Conservation (phyloP, 73 alveolate species). For the Symbiodinium pilosum region DNA sequence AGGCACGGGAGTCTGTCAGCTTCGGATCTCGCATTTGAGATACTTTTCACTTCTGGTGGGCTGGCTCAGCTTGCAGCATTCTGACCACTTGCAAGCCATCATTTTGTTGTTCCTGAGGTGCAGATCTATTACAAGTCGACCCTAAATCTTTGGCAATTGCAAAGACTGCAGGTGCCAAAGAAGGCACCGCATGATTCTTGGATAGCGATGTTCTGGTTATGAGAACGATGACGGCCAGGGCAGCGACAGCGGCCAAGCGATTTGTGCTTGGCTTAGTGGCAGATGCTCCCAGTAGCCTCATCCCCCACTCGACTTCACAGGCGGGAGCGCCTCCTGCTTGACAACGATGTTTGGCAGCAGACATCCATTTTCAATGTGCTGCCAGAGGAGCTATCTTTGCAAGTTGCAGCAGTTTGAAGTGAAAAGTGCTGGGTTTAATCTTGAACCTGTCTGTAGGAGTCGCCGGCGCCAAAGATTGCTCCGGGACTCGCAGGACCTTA, state of each 20-base stretch:
- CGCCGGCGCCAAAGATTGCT: not conserved
- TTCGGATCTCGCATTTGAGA: slow-evolving; percentile 54
- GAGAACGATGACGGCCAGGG: slow-evolving; percentile 7
- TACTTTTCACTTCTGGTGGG: slow-evolving; percentile 34
- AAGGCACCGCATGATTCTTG: not conserved
- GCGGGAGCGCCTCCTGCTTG: slow-evolving; percentile 28
- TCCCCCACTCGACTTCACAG: too few relatives aligned
- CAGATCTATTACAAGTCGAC: slow-evolving; percentile 65
- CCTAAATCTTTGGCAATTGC: slow-evolving; percentile 89
- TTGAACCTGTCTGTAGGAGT: not conserved
- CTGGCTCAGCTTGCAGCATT: not conserved
- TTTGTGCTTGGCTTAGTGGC: not conserved
- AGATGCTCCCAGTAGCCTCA: not conserved
- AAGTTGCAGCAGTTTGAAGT: too few relatives aligned
- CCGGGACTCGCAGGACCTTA: slow-evolving; percentile 16
- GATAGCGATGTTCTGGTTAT: too few relatives aligned
- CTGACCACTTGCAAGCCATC: not conserved
- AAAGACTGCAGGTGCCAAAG: slow-evolving; percentile 40
- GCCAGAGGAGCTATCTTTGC: not conserved
- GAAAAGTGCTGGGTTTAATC: not conserved
- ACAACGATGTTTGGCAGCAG: not conserved
- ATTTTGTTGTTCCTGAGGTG: slow-evolving; percentile 18
- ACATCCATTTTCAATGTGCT: not conserved
- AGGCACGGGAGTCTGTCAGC: slow-evolving; percentile 71
- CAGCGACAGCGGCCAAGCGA: slow-evolving; percentile 22